Evolutionary conservation across 108 stramenopile species (phyloP).

Genomic region (Aurantiochytrium sp.): DNA sequence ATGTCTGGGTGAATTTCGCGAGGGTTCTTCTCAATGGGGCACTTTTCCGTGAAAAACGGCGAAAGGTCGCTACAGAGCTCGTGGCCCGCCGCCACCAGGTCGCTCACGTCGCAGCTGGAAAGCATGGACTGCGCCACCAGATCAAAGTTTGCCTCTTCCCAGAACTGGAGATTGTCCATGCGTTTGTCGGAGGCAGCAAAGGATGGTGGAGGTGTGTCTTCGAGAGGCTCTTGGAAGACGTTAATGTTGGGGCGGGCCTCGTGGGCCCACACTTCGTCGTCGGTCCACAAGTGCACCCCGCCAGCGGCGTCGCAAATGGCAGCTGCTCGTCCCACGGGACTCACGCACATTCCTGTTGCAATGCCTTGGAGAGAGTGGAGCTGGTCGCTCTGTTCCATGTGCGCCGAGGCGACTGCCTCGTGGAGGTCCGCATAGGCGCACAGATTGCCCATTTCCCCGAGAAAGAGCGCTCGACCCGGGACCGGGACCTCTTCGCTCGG

Average conservation of each 20-base stretch:
- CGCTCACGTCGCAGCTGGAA: background rate
- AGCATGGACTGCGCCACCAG: slow-evolving; percentile 8
- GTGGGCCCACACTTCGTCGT: slow-evolving; percentile 1
- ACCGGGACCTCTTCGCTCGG: background rate
- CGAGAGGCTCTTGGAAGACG: background rate
- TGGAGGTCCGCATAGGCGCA: background rate
- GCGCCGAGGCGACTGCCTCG: background rate
- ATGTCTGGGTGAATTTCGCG: background rate
- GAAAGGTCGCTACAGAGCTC: background rate
- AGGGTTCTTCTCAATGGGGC: background rate
- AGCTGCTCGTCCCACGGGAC: background rate
- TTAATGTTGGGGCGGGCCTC: background rate
- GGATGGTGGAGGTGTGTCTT: background rate
- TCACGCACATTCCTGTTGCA: background rate
- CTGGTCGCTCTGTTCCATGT: slow-evolving; percentile 7
- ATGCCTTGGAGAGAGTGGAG: background rate
- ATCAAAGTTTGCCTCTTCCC: background rate
- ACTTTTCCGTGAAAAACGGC: background rate
- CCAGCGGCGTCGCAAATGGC: background rate
- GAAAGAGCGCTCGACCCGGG: background rate
- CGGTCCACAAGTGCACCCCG: background rate
- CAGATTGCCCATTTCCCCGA: background rate
- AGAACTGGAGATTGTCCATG: background rate
- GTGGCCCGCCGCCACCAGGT: background rate
- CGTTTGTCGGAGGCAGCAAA: background rate